Evolutionary conservation across 2,329 filamentous ascomycete species (phyloP), one percentile per base, ranked within the genome.

Genomic region (Paradendryphiella salina): DNA sequence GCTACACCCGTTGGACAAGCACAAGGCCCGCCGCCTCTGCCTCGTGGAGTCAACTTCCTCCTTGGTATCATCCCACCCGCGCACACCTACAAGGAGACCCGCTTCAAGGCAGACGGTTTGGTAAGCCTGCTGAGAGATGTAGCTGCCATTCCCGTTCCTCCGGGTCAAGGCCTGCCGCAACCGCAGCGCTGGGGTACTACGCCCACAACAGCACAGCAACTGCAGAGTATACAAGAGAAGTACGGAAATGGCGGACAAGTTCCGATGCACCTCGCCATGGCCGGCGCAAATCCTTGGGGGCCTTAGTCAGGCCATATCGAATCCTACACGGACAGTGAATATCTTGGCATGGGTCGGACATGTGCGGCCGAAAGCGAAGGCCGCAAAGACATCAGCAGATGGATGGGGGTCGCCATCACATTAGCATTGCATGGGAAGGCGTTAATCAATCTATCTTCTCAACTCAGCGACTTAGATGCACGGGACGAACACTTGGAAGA

Each of bases 11-110:
- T 68, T 2, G 55, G 57, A 13, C 48, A 63, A 38, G 35, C 47
- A 11, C 47, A 39, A 54, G 67, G 72, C 61, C 80, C 85, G 9
- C 81, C 87, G 2, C 85, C 89, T 0, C 80, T 96, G 31, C 90
- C 93, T 21, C 84, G 89, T 33, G 81, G 85, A 46, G 67, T 77
- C 52, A 75, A 70, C 26, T 73, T 74, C 59, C 63, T 77, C 3
- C 77, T 95, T 9, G 85, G 86, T 59, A 86, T 92, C 54, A 86
- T 95, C 10, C 91, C 91, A 0, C 79, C 84, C 0, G 82, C 88
- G 1, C 82, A 87, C 18, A 80, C 83, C 6, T 96, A 95, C 73
- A 84, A 85, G 45, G 82, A 84, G 15, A 82, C 84, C 32, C 82
- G 85, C 9, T 87, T 96, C 63, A 88, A 83, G 56, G 77, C 90